Evolutionary conservation across 225 moss, liverwort and hornwort genomes (phyloP), one percentile per base, ranked within the genome.

Genomic region (Ulota crispa): DNA sequence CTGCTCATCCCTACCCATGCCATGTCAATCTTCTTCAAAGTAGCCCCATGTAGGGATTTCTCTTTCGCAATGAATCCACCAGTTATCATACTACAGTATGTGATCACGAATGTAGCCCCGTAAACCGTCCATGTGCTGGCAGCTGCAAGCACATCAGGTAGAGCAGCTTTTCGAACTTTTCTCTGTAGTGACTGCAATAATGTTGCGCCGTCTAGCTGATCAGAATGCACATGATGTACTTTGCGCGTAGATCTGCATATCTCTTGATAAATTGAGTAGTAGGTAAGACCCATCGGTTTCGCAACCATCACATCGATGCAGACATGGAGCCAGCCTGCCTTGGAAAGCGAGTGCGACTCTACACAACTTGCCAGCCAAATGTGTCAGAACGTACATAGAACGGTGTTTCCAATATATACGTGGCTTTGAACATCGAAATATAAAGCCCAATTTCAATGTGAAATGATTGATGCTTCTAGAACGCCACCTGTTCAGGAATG

Each of bases 201-300:
- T 74, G 34, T 70, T 63, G 64, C 70, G 76, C 76, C 72, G 77
- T 68, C 76, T 55, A 76, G 64, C 39, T 68, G 20, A 63, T 30
- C 60, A 57, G 68, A 68, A 61, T 52, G 50, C 50, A 50, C 50
- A 45, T 45, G 21, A 50, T 70, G 26, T 5, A 59, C 47, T 72
- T 27, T 53, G 81, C 77, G 67, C 77, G 67, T 72, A 64, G 61
- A 81, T 77, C 66, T 59, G 76, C 56, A 81, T 81, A 81, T 81
- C 59, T 57, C 65, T 67, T 20, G 27, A 67, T 67, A 61, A 66
- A 67, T 71, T 70, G 54, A 55, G 76, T 80, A 72, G 66, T 80
- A 72, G 66, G 66, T 70, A 7, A 74, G 74, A 64, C 76, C 63
- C 75, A 69, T 80, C 76, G 74, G n/a, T 61, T 39, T 70, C 59